phyloP scores from a whole-genome alignment of 352 stramenopile genomes.

The Pythium utonaiense region DNA sequence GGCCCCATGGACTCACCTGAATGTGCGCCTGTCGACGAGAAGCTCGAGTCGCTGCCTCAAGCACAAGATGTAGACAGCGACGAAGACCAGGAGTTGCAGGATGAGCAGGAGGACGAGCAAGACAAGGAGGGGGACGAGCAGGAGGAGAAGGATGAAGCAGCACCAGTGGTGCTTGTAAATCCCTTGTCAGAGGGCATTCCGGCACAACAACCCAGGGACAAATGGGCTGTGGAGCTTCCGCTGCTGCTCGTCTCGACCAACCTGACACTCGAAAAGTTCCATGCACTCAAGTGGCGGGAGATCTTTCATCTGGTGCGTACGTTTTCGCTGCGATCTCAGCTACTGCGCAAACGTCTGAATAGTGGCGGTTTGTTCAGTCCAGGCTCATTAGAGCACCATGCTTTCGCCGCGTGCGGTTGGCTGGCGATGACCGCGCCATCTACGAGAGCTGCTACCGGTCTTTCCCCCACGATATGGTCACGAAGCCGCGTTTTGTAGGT shows the following conservation, averaged over 20 bases:
- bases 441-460: constrained; percentile 71
- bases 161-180: constrained; percentile 3
- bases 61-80: neutral
- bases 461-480: constrained; percentile 63
- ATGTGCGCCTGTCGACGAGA: neutral
- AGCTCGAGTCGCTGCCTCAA: neutral
- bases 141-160: too few relatives aligned
- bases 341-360: neutral
- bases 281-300: constrained; percentile 62
- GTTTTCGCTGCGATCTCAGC: neutral
- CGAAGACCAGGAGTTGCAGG: neutral
- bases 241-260: constrained; percentile 29
- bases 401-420: constrained; percentile 49
- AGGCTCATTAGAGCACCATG: constrained; percentile 34
- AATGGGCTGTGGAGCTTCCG: constrained; percentile 21
- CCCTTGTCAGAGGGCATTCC: neutral
- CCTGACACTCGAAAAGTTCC: constrained; percentile 57
- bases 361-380: constrained; percentile 17
- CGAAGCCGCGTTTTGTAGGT: constrained; percentile 62
- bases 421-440: constrained; percentile 53
- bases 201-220: neutral
- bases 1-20: neutral
- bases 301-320: constrained; percentile 42
- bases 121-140: too few relatives aligned
- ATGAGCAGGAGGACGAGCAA: neutral